Base-by-base conservation (phyloP, 306 rosid genomes). In the Fragaria vesca region DNA sequence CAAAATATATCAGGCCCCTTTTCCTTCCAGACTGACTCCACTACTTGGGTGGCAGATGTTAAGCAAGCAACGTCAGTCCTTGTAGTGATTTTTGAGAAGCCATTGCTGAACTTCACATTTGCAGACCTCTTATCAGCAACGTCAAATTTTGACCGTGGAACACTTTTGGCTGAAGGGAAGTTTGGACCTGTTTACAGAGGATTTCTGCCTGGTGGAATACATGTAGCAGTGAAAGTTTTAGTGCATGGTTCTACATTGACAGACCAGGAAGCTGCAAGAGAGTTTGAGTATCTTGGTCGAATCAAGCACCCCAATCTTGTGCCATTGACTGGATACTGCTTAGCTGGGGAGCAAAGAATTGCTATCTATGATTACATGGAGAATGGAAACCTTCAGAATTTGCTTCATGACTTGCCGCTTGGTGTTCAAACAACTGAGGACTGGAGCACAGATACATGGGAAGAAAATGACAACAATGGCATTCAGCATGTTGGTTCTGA, bases 41-140 rank as follows among this genome's bases (percentile, higher is more conserved):
- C 99, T 52, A 93, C 97, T 24, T 96, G 99, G 99, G 97, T 93
- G 81, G 99, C 99, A 66, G 99, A 96, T 88, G 97, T 96, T 24
- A 96, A 96, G 90, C 98, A 96, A 78, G 97, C 99, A 71, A 91
- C 88, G 12, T 90, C 96, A 6, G 98, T 96, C 72, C 91, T 87
- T 2, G 98, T 93, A 26, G 93, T 96, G 42, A 93, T 96, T 78
- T 96, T 96, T 34, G 97, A 93, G 86, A 96, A 96, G 88, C 98
- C 99, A 51, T 67, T 96, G 83, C 73, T 93, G 89, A 91, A 88
- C 79, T 89, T 96, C 51, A 93, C 98, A 78, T 96, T 96, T 69
- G 91, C 96, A 36, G 99, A 93, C 76, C 97, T 96, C 84, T 85
- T 96, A 69, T 81, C 94, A 74, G 97, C 99, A 34, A 96, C 99